Percentiles rank a stretch among this genome's conserved stretches.
Evolutionary conservation across 345 rosid species (phyloP).

Genomic region (Populus pruinosa): DNA sequence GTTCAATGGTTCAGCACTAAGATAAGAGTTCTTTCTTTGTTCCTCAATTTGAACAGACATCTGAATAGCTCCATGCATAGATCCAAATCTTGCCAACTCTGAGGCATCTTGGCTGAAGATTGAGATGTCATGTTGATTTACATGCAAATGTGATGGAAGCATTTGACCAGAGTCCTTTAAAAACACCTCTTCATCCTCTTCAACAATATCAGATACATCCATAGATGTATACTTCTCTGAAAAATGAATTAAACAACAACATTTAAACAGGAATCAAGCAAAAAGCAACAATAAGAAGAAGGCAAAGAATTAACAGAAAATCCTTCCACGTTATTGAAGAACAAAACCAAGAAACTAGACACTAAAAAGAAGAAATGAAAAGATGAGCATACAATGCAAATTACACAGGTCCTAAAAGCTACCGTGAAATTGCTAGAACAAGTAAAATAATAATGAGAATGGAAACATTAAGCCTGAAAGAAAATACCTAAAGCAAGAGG

Average conservation of each 20-base stretch:
- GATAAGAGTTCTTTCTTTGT: conserved; percentile 39
- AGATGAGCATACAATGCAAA: not conserved
- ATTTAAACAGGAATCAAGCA: not conserved
- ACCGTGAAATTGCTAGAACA: not conserved
- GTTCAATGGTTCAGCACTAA: conserved; percentile 67
- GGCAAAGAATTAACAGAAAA: not conserved
- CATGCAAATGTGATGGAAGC: conserved; percentile 31
- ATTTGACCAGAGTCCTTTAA: conserved; percentile 52
- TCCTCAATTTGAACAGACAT: conserved; percentile 34
- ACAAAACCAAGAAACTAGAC: not conserved
- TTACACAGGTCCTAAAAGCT: not conserved
- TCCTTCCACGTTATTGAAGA: not conserved
- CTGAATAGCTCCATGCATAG: conserved; percentile 26
- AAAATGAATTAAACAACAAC: conserved; percentile 19
- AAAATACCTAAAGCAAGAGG: conserved; percentile 13
- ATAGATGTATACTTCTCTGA: conserved; percentile 58
- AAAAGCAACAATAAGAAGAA: not conserved
- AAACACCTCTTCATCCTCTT: conserved; percentile 85
- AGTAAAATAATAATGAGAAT: not conserved
- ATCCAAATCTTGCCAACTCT: conserved; percentile 39
- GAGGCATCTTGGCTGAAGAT: conserved; percentile 30
- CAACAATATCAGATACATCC: conserved; percentile 64
- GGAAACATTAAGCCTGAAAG: not conserved
- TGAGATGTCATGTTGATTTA: conserved; percentile 42
- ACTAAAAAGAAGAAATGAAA: not conserved